Conservation (phyloP, 2,329 filamentous ascomycete species). For the Neurospora crassa region DNA sequence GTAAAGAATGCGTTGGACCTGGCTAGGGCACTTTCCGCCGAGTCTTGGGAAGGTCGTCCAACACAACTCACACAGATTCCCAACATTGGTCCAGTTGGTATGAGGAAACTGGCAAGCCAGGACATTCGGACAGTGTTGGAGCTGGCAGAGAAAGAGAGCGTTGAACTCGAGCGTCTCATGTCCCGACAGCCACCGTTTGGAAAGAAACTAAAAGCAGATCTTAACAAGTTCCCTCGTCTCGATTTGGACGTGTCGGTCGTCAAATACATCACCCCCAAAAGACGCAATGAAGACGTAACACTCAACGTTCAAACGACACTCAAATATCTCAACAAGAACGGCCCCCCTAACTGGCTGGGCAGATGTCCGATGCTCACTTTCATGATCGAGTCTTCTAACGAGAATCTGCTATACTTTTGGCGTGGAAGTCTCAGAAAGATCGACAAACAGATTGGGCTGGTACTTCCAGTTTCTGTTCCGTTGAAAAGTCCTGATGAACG, state of each 20-base stretch:
- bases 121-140: slow-evolving; percentile 62
- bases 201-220: slow-evolving; percentile 51
- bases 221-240: slow-evolving; percentile 60
- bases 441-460: slow-evolving; percentile 43
- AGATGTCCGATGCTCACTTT: slow-evolving; percentile 62
- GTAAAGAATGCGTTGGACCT: slow-evolving; percentile 66
- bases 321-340: slow-evolving; percentile 59
- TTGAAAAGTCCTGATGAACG: slow-evolving; percentile 44
- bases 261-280: slow-evolving; percentile 20
- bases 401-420: slow-evolving; percentile 60
- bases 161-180: slow-evolving; percentile 66
- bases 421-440: slow-evolving; percentile 54
- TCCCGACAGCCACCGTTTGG: slow-evolving; percentile 80
- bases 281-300: slow-evolving; percentile 36
- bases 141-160: slow-evolving; percentile 57
- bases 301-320: slow-evolving; percentile 57
- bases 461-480: slow-evolving; percentile 49
- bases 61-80: slow-evolving; percentile 77
- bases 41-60: slow-evolving; percentile 71
- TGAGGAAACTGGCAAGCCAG: slow-evolving; percentile 63
- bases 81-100: slow-evolving; percentile 64
- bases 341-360: slow-evolving; percentile 51
- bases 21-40: slow-evolving; percentile 64
- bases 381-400: slow-evolving; percentile 61
- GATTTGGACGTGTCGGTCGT: slow-evolving; percentile 30